A percentile compares a stretch with the other conserved stretches of the same genome.
Conservation (phyloP, 1,139 yeast genomes). For the Yamadazyma triangularis region DNA sequence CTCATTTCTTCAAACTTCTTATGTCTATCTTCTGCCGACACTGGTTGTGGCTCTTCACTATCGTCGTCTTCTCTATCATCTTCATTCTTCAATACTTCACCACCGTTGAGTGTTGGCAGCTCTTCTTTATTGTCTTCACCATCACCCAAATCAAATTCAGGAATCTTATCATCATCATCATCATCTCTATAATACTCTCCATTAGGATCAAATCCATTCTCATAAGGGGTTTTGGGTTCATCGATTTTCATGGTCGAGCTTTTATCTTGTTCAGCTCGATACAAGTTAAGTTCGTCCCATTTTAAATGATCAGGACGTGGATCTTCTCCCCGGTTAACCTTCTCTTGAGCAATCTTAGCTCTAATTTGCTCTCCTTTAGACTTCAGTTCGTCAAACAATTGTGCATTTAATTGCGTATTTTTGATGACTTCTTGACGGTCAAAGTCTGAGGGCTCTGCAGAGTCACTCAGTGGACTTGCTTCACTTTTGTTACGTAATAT, state of each 20-base stretch:
- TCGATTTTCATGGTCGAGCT: conserved; percentile 79
- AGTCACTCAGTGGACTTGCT: conserved; percentile 3
- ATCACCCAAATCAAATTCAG: conserved; percentile 40
- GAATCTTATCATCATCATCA: conserved; percentile 63
- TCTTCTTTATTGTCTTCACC: conserved; percentile 40
- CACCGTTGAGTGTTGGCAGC: conserved; percentile 33
- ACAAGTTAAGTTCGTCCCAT: conserved; percentile 73
- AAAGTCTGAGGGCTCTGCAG: conserved; percentile 13
- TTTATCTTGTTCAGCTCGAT: conserved; percentile 65
- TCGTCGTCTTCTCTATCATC: conserved; percentile 13
- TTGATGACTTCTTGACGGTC: conserved; percentile 44
- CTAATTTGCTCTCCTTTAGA: conserved; percentile 37
- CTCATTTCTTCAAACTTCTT: conserved; percentile 69
- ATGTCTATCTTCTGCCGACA: conserved; percentile 61
- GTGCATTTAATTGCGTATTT: conserved; percentile 40
- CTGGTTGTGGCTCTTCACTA: conserved; percentile 29
- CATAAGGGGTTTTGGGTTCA: conserved; percentile 97
- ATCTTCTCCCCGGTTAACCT: conserved; percentile 5
- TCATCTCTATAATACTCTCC: conserved; percentile 78
- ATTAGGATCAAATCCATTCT: conserved; percentile 84
- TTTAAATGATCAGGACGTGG: conserved; percentile 24
- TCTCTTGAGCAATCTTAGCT: conserved; percentile 22
- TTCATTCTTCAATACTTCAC: conserved; percentile 25
- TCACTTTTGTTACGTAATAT: conserved; percentile 36
- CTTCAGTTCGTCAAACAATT: conserved; percentile 21